These are phyloP conservation scores for Friedmanniomyces endolithicus DNA, from an alignment of 495 filamentous ascomycete genomes.

Conservation along the genomic window DNA sequence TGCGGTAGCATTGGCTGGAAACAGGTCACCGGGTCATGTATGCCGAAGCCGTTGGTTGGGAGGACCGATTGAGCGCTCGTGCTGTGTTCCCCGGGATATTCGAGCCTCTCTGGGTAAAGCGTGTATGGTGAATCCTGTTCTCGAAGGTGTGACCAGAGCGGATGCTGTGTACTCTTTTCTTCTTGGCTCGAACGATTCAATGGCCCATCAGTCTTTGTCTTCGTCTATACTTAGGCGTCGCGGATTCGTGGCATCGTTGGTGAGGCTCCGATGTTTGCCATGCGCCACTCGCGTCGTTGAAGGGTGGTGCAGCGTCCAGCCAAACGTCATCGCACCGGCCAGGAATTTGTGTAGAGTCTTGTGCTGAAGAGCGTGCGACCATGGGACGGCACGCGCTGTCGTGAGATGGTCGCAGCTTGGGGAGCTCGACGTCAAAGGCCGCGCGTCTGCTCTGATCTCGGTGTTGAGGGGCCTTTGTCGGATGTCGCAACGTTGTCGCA, in stretches of 20 bases:
- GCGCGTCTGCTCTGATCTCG: not conserved
- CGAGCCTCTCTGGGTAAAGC: not conserved
- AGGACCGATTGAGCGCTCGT: too few relatives aligned
- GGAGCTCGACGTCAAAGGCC: not conserved
- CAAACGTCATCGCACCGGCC: not conserved
- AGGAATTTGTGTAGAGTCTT: not conserved
- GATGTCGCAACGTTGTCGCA: not conserved
- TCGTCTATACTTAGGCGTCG: not conserved
- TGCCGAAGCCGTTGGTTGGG: too few relatives aligned
- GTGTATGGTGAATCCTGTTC: too few relatives aligned
- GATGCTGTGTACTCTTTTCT: not conserved
- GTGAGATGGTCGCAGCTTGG: not conserved
- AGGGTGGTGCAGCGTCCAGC: not conserved
- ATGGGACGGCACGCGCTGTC: not conserved
- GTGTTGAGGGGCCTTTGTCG: not conserved
- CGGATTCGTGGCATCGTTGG: not conserved
- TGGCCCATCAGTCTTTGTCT: not conserved
- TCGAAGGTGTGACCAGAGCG: not conserved
- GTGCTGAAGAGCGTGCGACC: not conserved
- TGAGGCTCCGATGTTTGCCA: not conserved
- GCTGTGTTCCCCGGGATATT: not conserved
- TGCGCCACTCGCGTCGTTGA: not conserved
- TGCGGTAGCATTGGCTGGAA: not conserved
- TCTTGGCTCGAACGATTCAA: too few relatives aligned
- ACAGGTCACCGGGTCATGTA: not conserved